A percentile compares a stretch with the other conserved stretches of the same genome.
phyloP scores from a whole-genome alignment of 2,329 filamentous ascomycete species.

The Apiospora rasikravindrae region DNA sequence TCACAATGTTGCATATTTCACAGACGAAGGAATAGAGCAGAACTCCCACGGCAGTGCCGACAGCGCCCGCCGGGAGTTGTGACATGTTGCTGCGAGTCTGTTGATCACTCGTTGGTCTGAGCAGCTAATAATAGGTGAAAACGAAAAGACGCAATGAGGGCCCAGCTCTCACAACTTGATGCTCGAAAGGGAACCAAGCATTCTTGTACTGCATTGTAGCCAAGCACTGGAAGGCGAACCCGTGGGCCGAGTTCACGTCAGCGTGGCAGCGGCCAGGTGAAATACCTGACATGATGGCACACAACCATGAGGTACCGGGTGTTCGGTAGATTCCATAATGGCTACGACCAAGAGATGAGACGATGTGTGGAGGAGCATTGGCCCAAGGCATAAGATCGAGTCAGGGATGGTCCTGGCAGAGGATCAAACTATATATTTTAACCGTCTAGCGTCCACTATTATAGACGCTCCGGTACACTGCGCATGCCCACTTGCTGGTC shows the following conservation, averaged over 20 bases:
- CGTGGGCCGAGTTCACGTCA: background rate
- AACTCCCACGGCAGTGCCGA: conserved; percentile 25
- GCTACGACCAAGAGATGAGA: background rate
- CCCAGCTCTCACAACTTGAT: background rate
- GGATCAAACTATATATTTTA: background rate
- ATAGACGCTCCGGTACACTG: background rate
- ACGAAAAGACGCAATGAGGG: background rate
- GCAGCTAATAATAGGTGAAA: background rate
- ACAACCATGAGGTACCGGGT: background rate
- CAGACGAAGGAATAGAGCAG: conserved; percentile 26
- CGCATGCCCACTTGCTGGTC: background rate
- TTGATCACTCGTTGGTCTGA: background rate
- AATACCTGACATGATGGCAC: background rate
- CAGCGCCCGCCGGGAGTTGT: conserved; percentile 25
- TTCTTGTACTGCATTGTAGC: background rate
- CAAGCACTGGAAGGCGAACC: background rate
- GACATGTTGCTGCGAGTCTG: conserved; percentile 6
- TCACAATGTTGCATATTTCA: conserved; percentile 22
- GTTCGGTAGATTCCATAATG: background rate
- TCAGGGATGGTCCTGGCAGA: background rate
- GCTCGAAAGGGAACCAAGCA: background rate
- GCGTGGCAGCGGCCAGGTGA: background rate
- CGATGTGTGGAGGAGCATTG: background rate
- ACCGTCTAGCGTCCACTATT: background rate
- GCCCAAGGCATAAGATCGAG: background rate